Percentiles rank a stretch among this genome's conserved stretches.
These are phyloP conservation scores for Gossypium thurberi DNA, from an alignment of 345 rosid genomes.

Conservation along the genomic window DNA sequence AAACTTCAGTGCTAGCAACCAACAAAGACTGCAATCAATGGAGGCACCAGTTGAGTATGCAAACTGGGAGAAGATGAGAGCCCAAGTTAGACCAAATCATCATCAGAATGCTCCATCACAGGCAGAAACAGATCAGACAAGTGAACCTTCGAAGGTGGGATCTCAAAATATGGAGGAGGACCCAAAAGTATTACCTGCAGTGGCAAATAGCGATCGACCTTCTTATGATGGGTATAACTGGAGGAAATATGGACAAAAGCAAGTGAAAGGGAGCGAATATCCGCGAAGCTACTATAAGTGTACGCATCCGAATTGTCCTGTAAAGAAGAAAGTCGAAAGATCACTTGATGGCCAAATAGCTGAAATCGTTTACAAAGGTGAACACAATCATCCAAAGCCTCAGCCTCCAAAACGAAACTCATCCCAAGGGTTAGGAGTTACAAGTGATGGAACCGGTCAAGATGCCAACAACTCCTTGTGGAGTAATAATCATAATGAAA, in stretches of 20 bases:
- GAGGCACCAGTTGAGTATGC: conserved; percentile 27
- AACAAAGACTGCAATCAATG: conserved; percentile 20
- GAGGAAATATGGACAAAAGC: conserved; percentile 98
- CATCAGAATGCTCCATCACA: conserved; percentile 22
- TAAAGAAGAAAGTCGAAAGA: conserved; percentile 93
- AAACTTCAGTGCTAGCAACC: conserved; percentile 29
- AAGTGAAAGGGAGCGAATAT: conserved; percentile 93
- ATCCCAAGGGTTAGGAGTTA: conserved; percentile 37
- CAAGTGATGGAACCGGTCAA: conserved; percentile 37
- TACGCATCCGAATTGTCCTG: conserved; percentile 83
- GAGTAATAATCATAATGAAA: conserved; percentile 33
- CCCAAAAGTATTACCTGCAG: conserved; percentile 20
- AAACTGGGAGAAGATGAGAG: conserved; percentile 30
- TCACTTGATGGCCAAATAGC: conserved; percentile 81
- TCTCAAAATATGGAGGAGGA: conserved; percentile 40
- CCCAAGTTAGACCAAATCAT: conserved; percentile 28
- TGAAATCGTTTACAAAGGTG: conserved; percentile 92
- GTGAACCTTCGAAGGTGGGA: conserved; percentile 27
- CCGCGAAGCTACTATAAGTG: conserved; percentile 96
- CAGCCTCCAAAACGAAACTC: conserved; percentile 57
- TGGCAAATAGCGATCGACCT: conserved; percentile 42
- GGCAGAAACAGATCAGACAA: conserved; percentile 23
- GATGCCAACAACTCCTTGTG: conserved; percentile 23
- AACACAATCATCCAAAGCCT: conserved; percentile 82
- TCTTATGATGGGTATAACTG: conserved; percentile 93